Evolutionary conservation across 805 yeast species (phyloP).

Genomic region (Komagataella ulmi): DNA sequence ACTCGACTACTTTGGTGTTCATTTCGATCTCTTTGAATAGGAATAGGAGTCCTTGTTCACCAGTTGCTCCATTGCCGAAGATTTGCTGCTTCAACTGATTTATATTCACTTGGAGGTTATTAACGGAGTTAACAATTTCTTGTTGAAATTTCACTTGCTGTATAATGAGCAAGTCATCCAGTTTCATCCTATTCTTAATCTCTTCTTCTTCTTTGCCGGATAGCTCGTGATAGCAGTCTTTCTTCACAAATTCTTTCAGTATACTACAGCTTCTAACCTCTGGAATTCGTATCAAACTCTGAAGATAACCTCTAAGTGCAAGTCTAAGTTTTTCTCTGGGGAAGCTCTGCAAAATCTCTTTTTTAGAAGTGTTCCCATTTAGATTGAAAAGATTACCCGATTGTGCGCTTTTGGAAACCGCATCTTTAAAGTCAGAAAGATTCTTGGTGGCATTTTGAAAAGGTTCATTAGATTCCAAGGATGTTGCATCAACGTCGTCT

Average conservation of each 20-base stretch:
- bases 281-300: conserved; percentile 34
- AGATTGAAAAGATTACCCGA: neutral
- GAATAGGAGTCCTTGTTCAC: conserved; percentile 38
- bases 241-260: conserved; percentile 39
- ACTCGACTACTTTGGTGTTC: conserved; percentile 34
- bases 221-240: conserved; percentile 22
- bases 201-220: conserved; percentile 37
- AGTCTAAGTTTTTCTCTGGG: conserved; percentile 69
- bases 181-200: conserved; percentile 36
- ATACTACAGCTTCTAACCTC: conserved; percentile 40
- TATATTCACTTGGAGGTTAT: conserved; percentile 22
- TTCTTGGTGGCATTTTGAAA: neutral
- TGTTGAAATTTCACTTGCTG: conserved; percentile 65
- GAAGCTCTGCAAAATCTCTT: conserved; percentile 15
- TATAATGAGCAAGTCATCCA: conserved; percentile 43
- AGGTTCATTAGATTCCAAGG: neutral
- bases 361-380: neutral
- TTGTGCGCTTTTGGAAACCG: neutral
- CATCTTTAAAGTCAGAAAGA: neutral
- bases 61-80: conserved; percentile 2
- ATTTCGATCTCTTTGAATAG: conserved; percentile 56
- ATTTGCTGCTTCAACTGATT: conserved; percentile 21
- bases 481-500: neutral
- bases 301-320: conserved; percentile 63
- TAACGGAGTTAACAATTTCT: conserved; percentile 23